Percentiles rank a stretch among this genome's conserved stretches.
These are phyloP conservation scores for Xylaria curta DNA, from an alignment of 495 filamentous ascomycete species.

Conservation along the genomic window DNA sequence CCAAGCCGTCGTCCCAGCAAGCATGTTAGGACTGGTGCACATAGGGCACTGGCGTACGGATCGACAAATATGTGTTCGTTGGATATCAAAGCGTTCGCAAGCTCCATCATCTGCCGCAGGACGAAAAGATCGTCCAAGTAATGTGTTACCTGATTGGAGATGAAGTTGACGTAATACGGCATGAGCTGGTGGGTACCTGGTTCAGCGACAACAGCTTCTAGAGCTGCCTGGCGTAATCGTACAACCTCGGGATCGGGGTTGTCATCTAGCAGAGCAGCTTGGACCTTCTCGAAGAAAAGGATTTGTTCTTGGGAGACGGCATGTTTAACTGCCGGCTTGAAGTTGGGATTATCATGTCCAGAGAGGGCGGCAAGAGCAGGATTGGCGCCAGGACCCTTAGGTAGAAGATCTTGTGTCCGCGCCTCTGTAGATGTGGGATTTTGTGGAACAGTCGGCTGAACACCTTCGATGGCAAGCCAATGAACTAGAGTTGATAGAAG, in stretches of 20 bases:
- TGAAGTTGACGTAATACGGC: slow-evolving; percentile 94
- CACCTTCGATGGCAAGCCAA: slow-evolving; percentile 95
- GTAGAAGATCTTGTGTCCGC: slow-evolving; percentile 79
- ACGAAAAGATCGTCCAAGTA: slow-evolving; percentile 84
- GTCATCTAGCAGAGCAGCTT: slow-evolving; percentile 82
- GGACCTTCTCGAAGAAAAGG: slow-evolving; percentile 96
- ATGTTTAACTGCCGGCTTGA: slow-evolving; percentile 93
- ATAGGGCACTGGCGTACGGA: slow-evolving; percentile 85
- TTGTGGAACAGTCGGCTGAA: slow-evolving; percentile 93
- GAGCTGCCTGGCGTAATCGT: slow-evolving; percentile 77
- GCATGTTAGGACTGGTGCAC: slow-evolving; percentile 91
- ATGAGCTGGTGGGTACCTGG: slow-evolving; percentile 93
- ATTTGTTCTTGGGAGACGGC: slow-evolving; percentile 92
- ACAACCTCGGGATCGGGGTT: slow-evolving; percentile 72
- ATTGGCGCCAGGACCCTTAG: slow-evolving; percentile 87
- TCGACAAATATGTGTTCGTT: slow-evolving; percentile 85
- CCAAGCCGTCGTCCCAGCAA: slow-evolving; percentile 86
- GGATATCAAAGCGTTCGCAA: slow-evolving; percentile 79
- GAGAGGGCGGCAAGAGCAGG: slow-evolving; percentile 80
- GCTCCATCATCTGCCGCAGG: slow-evolving; percentile 87
- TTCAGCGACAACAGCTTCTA: slow-evolving; percentile 81
- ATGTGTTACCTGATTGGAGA: slow-evolving; percentile 93
- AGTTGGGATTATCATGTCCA: slow-evolving; percentile 78
- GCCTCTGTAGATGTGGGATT: slow-evolving; percentile 86
- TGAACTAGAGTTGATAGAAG: slow-evolving; percentile 64